phyloP scores from a whole-genome alignment of 768 basidiomycete genomes.

The Mycena olivaceomarginata region DNA sequence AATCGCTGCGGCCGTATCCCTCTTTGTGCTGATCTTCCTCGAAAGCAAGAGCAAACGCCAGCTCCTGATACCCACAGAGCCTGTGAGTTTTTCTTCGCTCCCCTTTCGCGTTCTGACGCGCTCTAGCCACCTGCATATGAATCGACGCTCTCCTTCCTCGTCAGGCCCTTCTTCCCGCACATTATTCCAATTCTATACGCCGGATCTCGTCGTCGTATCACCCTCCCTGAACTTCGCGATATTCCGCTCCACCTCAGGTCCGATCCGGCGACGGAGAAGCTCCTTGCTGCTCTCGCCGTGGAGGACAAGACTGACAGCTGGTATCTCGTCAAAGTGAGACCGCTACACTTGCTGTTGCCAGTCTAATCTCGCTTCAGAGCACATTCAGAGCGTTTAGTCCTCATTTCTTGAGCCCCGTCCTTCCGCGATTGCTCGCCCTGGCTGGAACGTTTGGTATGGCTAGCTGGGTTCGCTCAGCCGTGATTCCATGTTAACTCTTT shows the following conservation, averaged over 20 bases:
- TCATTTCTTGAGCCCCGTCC: slow-evolving; percentile 20
- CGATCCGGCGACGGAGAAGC: slow-evolving; percentile 32
- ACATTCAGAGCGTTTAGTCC: slow-evolving; percentile 21
- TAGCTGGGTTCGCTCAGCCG: not conserved
- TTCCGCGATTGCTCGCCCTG: slow-evolving; percentile 22
- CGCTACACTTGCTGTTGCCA: not conserved
- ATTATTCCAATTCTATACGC: slow-evolving; percentile 24
- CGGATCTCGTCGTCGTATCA: slow-evolving; percentile 21
- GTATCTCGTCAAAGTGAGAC: slow-evolving; percentile 17
- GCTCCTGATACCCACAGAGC: slow-evolving; percentile 25
- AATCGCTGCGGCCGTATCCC: slow-evolving; percentile 3
- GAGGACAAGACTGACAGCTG: slow-evolving; percentile 16
- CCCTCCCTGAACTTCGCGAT: slow-evolving; percentile 30
- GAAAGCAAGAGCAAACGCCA: slow-evolving; percentile 35
- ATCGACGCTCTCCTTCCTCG: slow-evolving; percentile 35
- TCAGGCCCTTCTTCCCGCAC: slow-evolving; percentile 37
- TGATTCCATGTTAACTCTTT: not conserved
- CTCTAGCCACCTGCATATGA: slow-evolving; percentile 33
- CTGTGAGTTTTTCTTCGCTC: not conserved
- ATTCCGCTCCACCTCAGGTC: slow-evolving; percentile 26
- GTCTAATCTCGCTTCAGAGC: not conserved
- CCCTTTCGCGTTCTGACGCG: not conserved
- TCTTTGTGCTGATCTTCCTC: slow-evolving; percentile 26
- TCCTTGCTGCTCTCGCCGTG: slow-evolving; percentile 24
- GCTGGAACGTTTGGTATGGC: slow-evolving; percentile 22